Base-by-base conservation (phyloP, 108 stramenopile genomes). In the Cyclotella sp. region DNA sequence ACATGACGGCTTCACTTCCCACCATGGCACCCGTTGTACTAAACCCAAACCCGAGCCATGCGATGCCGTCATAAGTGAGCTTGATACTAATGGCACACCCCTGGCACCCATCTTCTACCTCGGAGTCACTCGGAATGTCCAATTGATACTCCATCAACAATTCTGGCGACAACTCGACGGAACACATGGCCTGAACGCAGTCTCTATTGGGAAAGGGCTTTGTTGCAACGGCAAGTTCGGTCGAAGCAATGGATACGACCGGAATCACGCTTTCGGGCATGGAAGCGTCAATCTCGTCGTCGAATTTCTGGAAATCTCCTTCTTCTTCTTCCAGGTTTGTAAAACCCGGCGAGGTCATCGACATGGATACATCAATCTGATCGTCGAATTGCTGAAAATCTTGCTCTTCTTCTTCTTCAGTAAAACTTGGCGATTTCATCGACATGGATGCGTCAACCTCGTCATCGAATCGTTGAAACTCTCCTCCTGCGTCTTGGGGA, bases 1-100 rank as follows among this genome's bases (percentile, higher is more conserved):
- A 72, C 71, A 91, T 85, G 43, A 91, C 85, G 51, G 85, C 86
- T 9, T 84, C 80, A 44, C 74, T 64, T 0, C 81, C 83, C 44
- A 84, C 40, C 88, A 91, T 91, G n/a, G 49, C 47, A 19, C 72
- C 77, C 68, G 66, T 49, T n/a, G 13, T 9, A 44, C 57, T 76
- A 24, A 83, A 68, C 5, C 63, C 89, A 76, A 88, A 59, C 7
- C 68, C 85, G 14, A 87, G 27, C 83, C 90, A 88, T 9, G 82
- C 76, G 30, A 59, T 44, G 14, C 66, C 65, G 34, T 68, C 66
- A 41, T 60, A 68, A 12, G 45, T 62, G 12, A 76, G 40, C 22
- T 76, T 55, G 24, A 76, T 43, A 15, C 22, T 26, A 22, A 63
- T 10, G 14, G 72, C 59, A 9, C 61, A 63, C 11, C 60, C 72